A percentile compares a stretch with the other conserved stretches of the same genome.
These are phyloP conservation scores for Pseudogymnoascus sp. DNA, from an alignment of 2,329 filamentous ascomycete species.

Conservation along the genomic window DNA sequence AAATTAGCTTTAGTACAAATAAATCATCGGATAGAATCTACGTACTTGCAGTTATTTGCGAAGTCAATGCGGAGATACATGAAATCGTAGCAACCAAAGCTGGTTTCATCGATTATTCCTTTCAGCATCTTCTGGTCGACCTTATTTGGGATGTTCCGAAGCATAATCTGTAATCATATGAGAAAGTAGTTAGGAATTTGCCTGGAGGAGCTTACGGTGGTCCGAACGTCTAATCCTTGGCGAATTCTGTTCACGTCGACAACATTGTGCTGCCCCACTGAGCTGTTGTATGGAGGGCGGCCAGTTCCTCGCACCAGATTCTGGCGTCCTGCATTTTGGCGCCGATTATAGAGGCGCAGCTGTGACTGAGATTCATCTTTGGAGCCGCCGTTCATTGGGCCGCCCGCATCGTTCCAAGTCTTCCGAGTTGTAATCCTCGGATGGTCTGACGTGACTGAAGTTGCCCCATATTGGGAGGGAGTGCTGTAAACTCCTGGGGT, in stretches of 20 bases:
- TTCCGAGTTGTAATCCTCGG: not conserved
- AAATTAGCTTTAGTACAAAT: conserved; percentile 26
- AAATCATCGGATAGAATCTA: conserved; percentile 16
- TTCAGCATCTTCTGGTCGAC: conserved; percentile 73
- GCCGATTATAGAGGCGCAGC: conserved; percentile 16
- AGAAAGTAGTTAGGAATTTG: conserved; percentile 12
- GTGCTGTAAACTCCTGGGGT: not conserved
- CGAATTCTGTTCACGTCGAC: conserved; percentile 54
- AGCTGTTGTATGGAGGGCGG: conserved; percentile 36
- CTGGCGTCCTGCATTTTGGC: conserved; percentile 39
- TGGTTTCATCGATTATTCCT: conserved; percentile 67
- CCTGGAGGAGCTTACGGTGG: conserved; percentile 48
- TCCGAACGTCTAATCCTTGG: conserved; percentile 63
- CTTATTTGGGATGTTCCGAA: conserved; percentile 90
- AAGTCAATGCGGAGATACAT: conserved; percentile 91
- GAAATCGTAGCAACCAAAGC: conserved; percentile 82
- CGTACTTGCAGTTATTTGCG: conserved; percentile 74
- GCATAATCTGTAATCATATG: conserved; percentile 61
- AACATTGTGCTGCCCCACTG: conserved; percentile 49
- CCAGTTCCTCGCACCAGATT: conserved; percentile 40
- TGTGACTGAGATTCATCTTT: not conserved
- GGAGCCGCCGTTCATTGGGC: not conserved
- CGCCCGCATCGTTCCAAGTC: conserved; percentile 1
- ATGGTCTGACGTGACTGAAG: not conserved
- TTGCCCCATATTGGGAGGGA: not conserved